Evolutionary conservation across 2,329 filamentous ascomycete genomes (phyloP).

Genomic region (Fusarium bulbicola): DNA sequence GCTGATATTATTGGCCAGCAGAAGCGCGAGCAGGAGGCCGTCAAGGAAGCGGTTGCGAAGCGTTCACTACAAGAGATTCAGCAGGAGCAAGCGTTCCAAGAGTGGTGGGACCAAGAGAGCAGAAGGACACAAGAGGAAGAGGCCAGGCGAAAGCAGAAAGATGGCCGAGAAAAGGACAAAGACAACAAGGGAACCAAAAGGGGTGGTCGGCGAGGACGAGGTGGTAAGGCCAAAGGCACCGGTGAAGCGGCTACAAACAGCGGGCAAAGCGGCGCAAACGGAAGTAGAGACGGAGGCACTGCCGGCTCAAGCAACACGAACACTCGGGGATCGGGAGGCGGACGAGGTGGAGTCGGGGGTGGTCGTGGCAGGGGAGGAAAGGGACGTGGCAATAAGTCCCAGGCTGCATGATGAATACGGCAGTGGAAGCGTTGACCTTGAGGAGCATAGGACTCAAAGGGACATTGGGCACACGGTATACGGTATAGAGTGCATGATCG

Average conservation of each 20-base stretch:
- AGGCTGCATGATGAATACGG: slow-evolving; percentile 6
- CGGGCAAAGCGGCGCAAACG: slow-evolving; percentile 25
- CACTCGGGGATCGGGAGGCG: slow-evolving; percentile 24
- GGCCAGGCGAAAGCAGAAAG: slow-evolving; percentile 51
- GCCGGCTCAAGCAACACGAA: slow-evolving; percentile 20
- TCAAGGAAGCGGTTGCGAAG: slow-evolving; percentile 86
- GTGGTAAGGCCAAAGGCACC: slow-evolving; percentile 42
- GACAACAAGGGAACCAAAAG: slow-evolving; percentile 50
- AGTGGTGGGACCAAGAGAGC: slow-evolving; percentile 94
- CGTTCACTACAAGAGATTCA: slow-evolving; percentile 94
- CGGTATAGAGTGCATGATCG: neutral
- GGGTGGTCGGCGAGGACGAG: slow-evolving; percentile 44
- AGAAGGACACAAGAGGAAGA: slow-evolving; percentile 73
- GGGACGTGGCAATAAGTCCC: slow-evolving; percentile 34
- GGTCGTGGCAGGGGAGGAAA: slow-evolving; percentile 37
- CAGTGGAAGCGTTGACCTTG: slow-evolving; percentile 10
- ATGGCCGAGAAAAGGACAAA: slow-evolving; percentile 55
- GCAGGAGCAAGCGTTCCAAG: slow-evolving; percentile 94
- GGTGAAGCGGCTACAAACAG: slow-evolving; percentile 30
- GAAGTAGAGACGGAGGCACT: slow-evolving; percentile 16
- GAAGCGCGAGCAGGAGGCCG: slow-evolving; percentile 81
- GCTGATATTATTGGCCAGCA: slow-evolving; percentile 91
- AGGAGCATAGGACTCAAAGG: slow-evolving; percentile 33
- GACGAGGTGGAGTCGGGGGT: slow-evolving; percentile 33
- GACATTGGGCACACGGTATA: neutral